Base-by-base conservation (phyloP, 2,329 filamentous ascomycete genomes). In the Phialemonium atrogriseum region DNA sequence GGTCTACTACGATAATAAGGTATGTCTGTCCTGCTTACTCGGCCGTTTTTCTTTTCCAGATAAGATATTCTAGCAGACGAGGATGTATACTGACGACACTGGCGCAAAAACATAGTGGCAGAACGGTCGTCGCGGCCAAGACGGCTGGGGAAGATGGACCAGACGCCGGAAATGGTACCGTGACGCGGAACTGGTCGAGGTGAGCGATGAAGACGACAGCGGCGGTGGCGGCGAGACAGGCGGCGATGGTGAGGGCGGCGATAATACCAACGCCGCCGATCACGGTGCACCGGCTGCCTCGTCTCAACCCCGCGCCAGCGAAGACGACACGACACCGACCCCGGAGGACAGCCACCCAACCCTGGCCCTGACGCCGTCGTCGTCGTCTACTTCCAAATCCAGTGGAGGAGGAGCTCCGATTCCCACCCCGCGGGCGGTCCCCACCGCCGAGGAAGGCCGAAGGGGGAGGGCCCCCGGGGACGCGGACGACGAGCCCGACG, bases 1-100 rank as follows among this genome's bases (percentile, higher is more conserved):
- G 91, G 85, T 94, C 22, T 98, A 91, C 56, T 98, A 95, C 52
- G 91, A 98, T 50, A 96, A 89, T 54, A 95, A 94, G 77, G 85
- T 86, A 61, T 5, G 27, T 30, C 9, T 22, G 21, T 8, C 3
- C 5, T 18, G 13, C 9, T 29, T n/a, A 11, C 11, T 11, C 11
- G 5, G 11, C 23, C 15, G 7, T 34, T 11, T 34, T 10, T 6
- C 7, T 14, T n/a, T n/a, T n/a, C n/a, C n/a, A n/a, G n/a, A n/a
- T n/a, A n/a, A n/a, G n/a, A n/a, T n/a, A n/a, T n/a, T n/a, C n/a
- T n/a, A n/a, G 12, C 4, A 15, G 4, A 12, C 6, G 11, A 30
- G 12, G 14, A 12, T 14, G 14, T 12, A 7, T 19, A 20, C 41
- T 43, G 30, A 39, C n/a, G n/a, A n/a, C 35, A 30, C 21, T 14